Evolutionary conservation across 2,329 filamentous ascomycete species (phyloP), one percentile per base, ranked within the genome.

Genomic region (Colletotrichum ledebouriae): DNA sequence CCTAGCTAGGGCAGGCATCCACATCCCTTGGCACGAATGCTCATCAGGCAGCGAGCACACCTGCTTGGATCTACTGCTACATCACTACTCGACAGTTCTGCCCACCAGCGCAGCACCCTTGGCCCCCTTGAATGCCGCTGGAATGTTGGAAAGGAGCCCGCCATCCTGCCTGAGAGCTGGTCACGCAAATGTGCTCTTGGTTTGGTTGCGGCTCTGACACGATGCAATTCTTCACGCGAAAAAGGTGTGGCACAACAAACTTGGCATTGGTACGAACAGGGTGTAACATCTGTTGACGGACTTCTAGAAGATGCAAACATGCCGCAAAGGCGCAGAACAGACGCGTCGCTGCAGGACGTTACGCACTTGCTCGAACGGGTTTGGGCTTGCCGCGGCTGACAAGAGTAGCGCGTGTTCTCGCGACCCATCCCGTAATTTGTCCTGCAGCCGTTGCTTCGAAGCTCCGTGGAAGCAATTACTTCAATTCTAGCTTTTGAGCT

Each of bases 261-360:
- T 57, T 52, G 49, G 62, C 56, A 15, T 25, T 22, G 22, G 47
- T 29, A 22, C 7, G 22, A 39, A 22, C 49, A 52, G 11, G 56
- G 56, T 67, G 50, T 46, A 17, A 9, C 44, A 60, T 34, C 56
- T 49, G 10, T 56, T 22, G 29, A 25, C 34, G 47, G 17, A 20
- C 62, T 62, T 69, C 63, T 62, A 61, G 67, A 69, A 67, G 50
- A 62, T 22, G 13, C 42, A 25, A 41, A 62, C 53, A 61, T 44
- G 29, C 61, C 56, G 62, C 49, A 42, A 25, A 49, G 41, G 34
- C 17, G n/a, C 37, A n/a, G 42, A 37, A 50, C 64, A 17, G 49
- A 59, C 22, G 42, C 13, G 25, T 56, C 22, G 41, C 59, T 63
- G 59, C 59, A 58, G 44, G 11, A 42, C 22, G 17, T n/a, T 42